A percentile compares a stretch with the other conserved stretches of the same genome.
Evolutionary conservation across 148 eudicot genomes (phyloP).

Genomic region (Fagopyrum homotropicum): DNA sequence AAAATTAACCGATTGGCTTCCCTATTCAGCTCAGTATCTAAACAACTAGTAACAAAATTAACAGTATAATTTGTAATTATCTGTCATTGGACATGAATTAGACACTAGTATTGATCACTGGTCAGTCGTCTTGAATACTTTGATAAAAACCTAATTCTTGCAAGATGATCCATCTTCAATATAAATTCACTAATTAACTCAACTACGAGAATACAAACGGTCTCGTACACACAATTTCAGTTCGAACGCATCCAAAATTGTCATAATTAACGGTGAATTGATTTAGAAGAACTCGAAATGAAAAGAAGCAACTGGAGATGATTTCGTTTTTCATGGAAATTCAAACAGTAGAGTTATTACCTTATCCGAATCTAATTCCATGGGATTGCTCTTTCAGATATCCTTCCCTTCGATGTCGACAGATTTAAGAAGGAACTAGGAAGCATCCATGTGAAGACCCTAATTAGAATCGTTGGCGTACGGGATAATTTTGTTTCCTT

Average conservation of each 20-base stretch:
- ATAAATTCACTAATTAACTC: neutral
- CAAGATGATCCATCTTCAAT: neutral
- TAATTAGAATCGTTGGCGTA: neutral
- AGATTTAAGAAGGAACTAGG: neutral
- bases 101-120: neutral
- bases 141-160: neutral
- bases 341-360: neutral
- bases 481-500: neutral
- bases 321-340: neutral
- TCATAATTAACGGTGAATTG: neutral
- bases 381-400: neutral
- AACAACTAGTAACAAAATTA: neutral
- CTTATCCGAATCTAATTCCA: neutral
- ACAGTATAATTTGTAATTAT: neutral
- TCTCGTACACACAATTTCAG: neutral
- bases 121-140: too few relatives aligned
- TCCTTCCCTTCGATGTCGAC: neutral
- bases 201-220: neutral
- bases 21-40: neutral
- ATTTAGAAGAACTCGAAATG: neutral
- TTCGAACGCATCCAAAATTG: neutral
- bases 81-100: conserved; percentile 3
- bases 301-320: neutral
- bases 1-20: neutral
- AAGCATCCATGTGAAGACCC: neutral